Conservation (phyloP, 306 rosid genomes). For the Quercus cerris region DNA sequence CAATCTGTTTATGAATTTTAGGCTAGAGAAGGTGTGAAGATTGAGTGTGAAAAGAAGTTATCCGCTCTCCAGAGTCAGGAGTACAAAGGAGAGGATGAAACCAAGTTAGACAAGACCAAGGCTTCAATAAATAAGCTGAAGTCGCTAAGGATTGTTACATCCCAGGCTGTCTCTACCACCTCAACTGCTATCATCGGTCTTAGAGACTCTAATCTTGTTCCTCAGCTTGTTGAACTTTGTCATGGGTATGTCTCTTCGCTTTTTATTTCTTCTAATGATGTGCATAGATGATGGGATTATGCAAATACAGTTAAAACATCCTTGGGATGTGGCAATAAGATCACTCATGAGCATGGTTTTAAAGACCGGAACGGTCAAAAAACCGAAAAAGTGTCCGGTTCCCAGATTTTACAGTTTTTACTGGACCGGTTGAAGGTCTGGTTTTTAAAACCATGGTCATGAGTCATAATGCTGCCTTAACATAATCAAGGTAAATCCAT, state of each 20-base stretch:
- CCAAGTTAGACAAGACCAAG: constrained; percentile 89
- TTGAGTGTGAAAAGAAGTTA: constrained; percentile 86
- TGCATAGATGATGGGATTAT: neutral
- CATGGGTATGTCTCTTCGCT: constrained; percentile 66
- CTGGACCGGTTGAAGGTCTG: no score
- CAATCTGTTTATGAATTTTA: constrained; percentile 33
- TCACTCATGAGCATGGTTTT: no score
- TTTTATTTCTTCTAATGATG: constrained; percentile 12
- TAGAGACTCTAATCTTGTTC: constrained; percentile 89
- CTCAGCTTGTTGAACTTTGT: constrained; percentile 90
- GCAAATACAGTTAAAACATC: neutral
- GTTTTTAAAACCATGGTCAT: no score
- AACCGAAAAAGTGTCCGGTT: no score
- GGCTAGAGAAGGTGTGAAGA: constrained; percentile 93
- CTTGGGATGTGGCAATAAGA: neutral
- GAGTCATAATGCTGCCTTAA: neutral
- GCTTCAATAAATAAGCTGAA: constrained; percentile 78
- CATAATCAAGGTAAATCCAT: neutral
- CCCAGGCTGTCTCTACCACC: constrained; percentile 96
- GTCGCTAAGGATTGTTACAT: constrained; percentile 80
- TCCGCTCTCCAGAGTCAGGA: constrained; percentile 80
- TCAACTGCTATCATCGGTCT: constrained; percentile 74
- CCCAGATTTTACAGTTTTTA: no score
- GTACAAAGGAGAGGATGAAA: constrained; percentile 88
- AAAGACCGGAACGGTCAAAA: no score